Conservation (phyloP, 805 yeast genomes). For the Debaryomyces prosopidis region DNA sequence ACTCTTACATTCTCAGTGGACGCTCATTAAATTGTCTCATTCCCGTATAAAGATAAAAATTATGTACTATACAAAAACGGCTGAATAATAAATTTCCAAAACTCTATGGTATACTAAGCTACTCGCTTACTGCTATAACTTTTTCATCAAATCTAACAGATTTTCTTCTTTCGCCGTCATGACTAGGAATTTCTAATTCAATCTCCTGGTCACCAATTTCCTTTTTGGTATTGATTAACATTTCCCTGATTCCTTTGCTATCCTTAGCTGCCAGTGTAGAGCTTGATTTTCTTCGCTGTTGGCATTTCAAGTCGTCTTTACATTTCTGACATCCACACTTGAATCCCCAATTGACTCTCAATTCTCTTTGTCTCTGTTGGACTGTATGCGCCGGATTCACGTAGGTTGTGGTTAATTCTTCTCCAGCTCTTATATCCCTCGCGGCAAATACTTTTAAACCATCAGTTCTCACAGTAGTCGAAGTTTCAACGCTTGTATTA, state of each 20-base stretch:
- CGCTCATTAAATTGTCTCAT: too few species aligned
- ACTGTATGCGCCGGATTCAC: conserved; percentile 66
- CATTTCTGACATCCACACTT: conserved; percentile 69
- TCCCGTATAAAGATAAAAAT: too few species aligned
- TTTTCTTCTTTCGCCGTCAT: conserved; percentile 50
- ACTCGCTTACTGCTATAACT: conserved; percentile 47
- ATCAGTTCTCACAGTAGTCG: conserved; percentile 40
- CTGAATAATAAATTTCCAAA: too few species aligned
- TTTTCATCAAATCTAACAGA: conserved; percentile 67
- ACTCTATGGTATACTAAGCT: not conserved
- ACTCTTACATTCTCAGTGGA: too few species aligned
- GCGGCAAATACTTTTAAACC: conserved; percentile 64
- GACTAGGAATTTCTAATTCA: conserved; percentile 48
- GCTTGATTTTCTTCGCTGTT: conserved; percentile 49
- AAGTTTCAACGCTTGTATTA: conserved; percentile 53
- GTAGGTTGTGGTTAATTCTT: conserved; percentile 69
- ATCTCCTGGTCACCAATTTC: conserved; percentile 40
- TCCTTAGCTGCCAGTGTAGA: conserved; percentile 18
- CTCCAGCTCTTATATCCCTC: conserved; percentile 58
- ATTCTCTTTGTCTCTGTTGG: conserved; percentile 60
- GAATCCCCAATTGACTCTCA: conserved; percentile 81
- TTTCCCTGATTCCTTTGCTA: conserved; percentile 43
- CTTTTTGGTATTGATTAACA: conserved; percentile 43
- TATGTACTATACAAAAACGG: too few species aligned
- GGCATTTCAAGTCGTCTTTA: conserved; percentile 48